phyloP scores from a whole-genome alignment of 768 basidiomycete species.

The Leccinum pellstonianum region DNA sequence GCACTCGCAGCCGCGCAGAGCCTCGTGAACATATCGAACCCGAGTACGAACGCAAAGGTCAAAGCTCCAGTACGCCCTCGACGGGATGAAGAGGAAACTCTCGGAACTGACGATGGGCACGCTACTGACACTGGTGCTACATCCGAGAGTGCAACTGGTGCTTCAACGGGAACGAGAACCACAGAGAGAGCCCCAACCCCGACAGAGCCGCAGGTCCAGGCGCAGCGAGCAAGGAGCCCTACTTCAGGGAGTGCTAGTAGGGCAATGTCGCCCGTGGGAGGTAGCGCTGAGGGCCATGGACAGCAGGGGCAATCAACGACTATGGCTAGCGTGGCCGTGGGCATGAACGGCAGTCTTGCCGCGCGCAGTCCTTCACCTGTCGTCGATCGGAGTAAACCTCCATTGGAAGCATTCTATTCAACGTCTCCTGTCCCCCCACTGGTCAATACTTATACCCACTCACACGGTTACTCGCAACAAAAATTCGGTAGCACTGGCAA shows the following conservation, averaged over 20 bases:
- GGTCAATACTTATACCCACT: conserved; percentile 48
- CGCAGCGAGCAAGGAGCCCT: conserved; percentile 57
- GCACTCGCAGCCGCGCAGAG: conserved; percentile 11
- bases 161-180: conserved; percentile 28
- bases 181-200: conserved; percentile 57
- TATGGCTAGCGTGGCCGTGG: conserved; percentile 56
- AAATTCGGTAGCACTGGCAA: conserved; percentile 60
- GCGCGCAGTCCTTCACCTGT: conserved; percentile 59
- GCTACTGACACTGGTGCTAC: conserved; percentile 47
- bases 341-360: conserved; percentile 44
- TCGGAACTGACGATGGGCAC: conserved; percentile 50
- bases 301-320: conserved; percentile 37
- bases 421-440: conserved; percentile 42
- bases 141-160: conserved; percentile 37
- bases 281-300: conserved; percentile 23
- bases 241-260: conserved; percentile 43
- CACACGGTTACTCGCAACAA: conserved; percentile 35
- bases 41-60: conserved; percentile 42
- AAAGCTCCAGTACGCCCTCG: conserved; percentile 52
- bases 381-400: conserved; percentile 53
- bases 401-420: conserved; percentile 60
- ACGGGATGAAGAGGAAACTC: conserved; percentile 40
- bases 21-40: conserved; percentile 7
- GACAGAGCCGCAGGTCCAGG: conserved; percentile 36
- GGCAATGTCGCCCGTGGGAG: conserved; percentile 58